Base-by-base conservation (phyloP, 257 asterid species). In the Eucommia ulmoides region DNA sequence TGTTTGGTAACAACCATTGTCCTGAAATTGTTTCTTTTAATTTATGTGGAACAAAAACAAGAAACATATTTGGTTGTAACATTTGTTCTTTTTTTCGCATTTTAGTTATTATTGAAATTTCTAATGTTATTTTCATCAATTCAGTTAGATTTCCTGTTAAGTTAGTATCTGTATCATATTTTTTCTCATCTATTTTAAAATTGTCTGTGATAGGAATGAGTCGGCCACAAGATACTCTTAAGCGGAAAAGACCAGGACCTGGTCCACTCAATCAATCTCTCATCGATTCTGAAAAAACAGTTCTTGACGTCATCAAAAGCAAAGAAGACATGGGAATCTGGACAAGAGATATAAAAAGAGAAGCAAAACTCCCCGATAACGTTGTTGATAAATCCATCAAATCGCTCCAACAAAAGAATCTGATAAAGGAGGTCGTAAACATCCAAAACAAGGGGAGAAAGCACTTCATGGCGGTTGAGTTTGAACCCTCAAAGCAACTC, bases 401-500 rank as follows among this genome's bases (percentile, higher is more conserved):
- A 18, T 54, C 80, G 0, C 62, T 84, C 51, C 0, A 48, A 48
- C 49, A 42, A 0, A 70, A 66, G 48, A 50, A 50, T 0, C 47
- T 74, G 64, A 69, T 84, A 12, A 76, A 79, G 61, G 76, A 66
- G 50, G 84, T 84, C 11, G 62, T 56, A 6, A 72, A 69, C 75
- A 53, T 71, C 48, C 65, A 71, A 29, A 63, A 61, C 41, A 74
- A 65, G 65, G 62, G 56, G 6, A 66, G 48, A 41, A 76, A 74
- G 50, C 61, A 58, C 70, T 74, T 68, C 75, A 81, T 87, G 78
- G 82, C 77, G 6, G 68, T 26, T 3, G 82, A 71, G 54, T 72
- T 70, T 21, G 82, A 77, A 55, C 87, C 96, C 11, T 80, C 84
- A 1, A 72, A 62, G 56, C 93, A 80, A 61, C 50, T 87, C 1